phyloP scores from a whole-genome alignment of 2,329 filamentous ascomycete species.

The Teratosphaeria epicoccoides region DNA sequence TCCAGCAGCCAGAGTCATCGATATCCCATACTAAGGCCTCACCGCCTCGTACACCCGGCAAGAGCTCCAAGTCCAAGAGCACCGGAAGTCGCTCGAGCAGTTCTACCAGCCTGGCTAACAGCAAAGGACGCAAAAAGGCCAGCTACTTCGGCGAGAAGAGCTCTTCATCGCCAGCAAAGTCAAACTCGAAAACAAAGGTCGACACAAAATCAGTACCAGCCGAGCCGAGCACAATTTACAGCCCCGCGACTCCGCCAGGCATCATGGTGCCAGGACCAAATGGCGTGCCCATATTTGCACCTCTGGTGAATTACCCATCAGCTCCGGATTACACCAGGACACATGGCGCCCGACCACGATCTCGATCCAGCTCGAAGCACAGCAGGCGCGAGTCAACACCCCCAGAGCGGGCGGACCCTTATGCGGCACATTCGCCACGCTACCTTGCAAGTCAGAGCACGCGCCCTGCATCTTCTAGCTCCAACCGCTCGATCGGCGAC shows the following conservation, averaged over 20 bases:
- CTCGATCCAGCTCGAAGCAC: conserved; percentile 19
- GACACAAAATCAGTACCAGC: conserved; percentile 17
- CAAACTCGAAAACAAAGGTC: conserved; percentile 24
- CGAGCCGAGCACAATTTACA: conserved; percentile 12
- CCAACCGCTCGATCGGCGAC: conserved; percentile 36
- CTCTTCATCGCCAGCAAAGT: conserved; percentile 25
- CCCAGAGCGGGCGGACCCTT: conserved; percentile 16
- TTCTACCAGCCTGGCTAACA: conserved; percentile 25
- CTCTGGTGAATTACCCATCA: conserved; percentile 16
- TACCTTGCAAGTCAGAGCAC: conserved; percentile 13
- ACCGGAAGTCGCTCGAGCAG: conserved; percentile 26
- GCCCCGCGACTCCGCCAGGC: conserved; percentile 27
- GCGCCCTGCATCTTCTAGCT: conserved; percentile 29
- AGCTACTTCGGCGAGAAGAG: conserved; percentile 18
- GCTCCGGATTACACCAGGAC: background rate
- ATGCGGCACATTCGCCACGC: conserved; percentile 15
- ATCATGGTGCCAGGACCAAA: conserved; percentile 40
- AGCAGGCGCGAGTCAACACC: conserved; percentile 23
- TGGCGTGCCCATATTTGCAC: conserved; percentile 35
- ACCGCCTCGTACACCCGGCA: conserved; percentile 22
- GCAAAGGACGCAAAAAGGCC: conserved; percentile 26
- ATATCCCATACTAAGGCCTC: conserved; percentile 16
- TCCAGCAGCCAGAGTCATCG: conserved; percentile 17
- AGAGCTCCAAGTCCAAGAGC: conserved; percentile 18
- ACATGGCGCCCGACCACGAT: conserved; percentile 8